phyloP scores from a whole-genome alignment of 176 grass and related monocot species.

The Oryza rufipogon region DNA sequence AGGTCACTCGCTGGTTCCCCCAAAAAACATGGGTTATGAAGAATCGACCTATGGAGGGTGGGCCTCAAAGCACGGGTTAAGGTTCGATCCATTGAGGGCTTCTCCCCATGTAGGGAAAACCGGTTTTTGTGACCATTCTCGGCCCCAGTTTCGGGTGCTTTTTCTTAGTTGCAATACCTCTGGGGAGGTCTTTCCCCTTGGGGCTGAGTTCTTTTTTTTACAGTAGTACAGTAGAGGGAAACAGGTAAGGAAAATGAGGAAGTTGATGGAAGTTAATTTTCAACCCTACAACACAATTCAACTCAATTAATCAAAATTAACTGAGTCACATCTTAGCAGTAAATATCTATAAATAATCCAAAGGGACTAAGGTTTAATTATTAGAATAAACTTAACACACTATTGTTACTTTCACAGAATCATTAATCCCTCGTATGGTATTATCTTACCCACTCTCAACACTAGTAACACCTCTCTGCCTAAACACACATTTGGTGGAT shows the following conservation, averaged over 20 bases:
- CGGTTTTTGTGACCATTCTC: too few species aligned
- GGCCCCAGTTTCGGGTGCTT: too few species aligned
- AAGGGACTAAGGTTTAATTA: not conserved
- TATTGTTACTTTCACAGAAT: not conserved
- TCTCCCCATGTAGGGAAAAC: too few species aligned
- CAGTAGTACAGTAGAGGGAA: not conserved
- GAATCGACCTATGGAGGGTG: too few species aligned
- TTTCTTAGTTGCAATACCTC: too few species aligned
- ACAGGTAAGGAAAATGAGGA: not conserved
- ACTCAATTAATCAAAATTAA: constrained; percentile 3
- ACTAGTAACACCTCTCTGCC: not conserved
- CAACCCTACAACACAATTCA: not conserved
- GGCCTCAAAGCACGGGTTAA: too few species aligned
- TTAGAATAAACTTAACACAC: not conserved
- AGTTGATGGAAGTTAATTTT: not conserved
- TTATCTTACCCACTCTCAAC: not conserved
- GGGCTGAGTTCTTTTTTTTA: not conserved
- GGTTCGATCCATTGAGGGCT: too few species aligned
- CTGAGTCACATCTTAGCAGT: not conserved
- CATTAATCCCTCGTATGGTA: not conserved
- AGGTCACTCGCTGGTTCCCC: too few species aligned
- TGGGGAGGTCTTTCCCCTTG: too few species aligned
- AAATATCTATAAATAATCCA: constrained; percentile 5
- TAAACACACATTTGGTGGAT: not conserved
- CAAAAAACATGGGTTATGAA: too few species aligned